Conservation (phyloP, 495 filamentous ascomycete species). For the Aspergillus biplanus region DNA sequence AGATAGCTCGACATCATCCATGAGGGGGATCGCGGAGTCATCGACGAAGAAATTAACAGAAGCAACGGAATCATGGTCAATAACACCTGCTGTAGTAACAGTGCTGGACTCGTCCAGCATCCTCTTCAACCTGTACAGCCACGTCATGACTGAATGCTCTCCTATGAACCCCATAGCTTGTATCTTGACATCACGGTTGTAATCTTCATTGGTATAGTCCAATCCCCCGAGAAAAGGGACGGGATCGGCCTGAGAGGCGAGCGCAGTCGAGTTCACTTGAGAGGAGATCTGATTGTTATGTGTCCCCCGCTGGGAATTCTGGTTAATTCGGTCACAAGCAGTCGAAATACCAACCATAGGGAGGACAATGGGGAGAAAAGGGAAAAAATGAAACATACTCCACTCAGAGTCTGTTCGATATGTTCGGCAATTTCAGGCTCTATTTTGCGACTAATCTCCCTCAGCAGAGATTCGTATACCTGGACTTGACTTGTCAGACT, state of each 20-base stretch:
- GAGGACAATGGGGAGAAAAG: background rate
- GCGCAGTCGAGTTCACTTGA: background rate
- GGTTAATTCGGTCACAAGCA: no score
- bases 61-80: constrained; percentile 36
- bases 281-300: constrained; percentile 11
- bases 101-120: constrained; percentile 36
- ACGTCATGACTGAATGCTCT: constrained; percentile 63
- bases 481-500: constrained; percentile 44
- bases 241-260: constrained; percentile 29
- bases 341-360: background rate
- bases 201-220: constrained; percentile 62
- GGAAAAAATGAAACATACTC: constrained; percentile 24
- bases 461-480: constrained; percentile 40
- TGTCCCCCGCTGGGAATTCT: constrained; percentile 5
- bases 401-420: constrained; percentile 38
- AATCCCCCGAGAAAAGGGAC: constrained; percentile 51
- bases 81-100: constrained; percentile 18
- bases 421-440: constrained; percentile 35
- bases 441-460: constrained; percentile 38
- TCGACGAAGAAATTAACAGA: constrained; percentile 61
- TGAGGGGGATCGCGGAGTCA: constrained; percentile 46
- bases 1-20: constrained; percentile 47
- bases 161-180: constrained; percentile 63
- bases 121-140: constrained; percentile 56
- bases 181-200: constrained; percentile 53